Evolutionary conservation across 768 basidiomycete species (phyloP).

Genomic region (Brasilioporus rufonigricans): DNA sequence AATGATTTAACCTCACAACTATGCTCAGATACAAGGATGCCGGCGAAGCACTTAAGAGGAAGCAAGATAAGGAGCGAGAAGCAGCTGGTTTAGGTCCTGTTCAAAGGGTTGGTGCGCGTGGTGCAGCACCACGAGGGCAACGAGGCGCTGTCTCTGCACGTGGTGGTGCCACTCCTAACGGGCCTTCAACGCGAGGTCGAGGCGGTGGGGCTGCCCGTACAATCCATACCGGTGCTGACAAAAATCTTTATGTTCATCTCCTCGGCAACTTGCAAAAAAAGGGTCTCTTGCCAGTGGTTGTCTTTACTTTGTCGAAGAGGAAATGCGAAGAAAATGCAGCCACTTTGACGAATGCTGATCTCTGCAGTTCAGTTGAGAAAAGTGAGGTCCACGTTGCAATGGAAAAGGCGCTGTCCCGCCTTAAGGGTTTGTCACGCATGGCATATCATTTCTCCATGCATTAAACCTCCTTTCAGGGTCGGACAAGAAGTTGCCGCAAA

Average conservation of each 20-base stretch:
- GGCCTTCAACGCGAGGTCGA: slow-evolving; percentile 35
- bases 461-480: slow-evolving; percentile 52
- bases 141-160: slow-evolving; percentile 49
- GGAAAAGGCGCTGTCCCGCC: slow-evolving; percentile 84
- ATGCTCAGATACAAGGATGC: slow-evolving; percentile 80
- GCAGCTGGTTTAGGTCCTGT: slow-evolving; percentile 89
- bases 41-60: slow-evolving; percentile 80
- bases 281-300: slow-evolving; percentile 84
- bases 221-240: slow-evolving; percentile 73
- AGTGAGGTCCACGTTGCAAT: slow-evolving; percentile 95
- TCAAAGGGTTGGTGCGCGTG: slow-evolving; percentile 79
- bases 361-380: slow-evolving; percentile 89
- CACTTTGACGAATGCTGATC: slow-evolving; percentile 83
- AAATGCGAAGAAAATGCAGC: slow-evolving; percentile 94
- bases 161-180: slow-evolving; percentile 41
- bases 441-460: background rate
- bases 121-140: slow-evolving; percentile 51
- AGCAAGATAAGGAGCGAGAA: slow-evolving; percentile 98
- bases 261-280: slow-evolving; percentile 85
- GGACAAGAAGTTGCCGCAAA: slow-evolving; percentile 92
- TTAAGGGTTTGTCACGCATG: slow-evolving; percentile 66
- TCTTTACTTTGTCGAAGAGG: slow-evolving; percentile 97
- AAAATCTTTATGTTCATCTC: slow-evolving; percentile 91
- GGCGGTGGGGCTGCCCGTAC: slow-evolving; percentile 51
- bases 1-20: background rate